phyloP scores from a whole-genome alignment of 2,329 filamentous ascomycete genomes.

The Ilyonectria destructans region DNA sequence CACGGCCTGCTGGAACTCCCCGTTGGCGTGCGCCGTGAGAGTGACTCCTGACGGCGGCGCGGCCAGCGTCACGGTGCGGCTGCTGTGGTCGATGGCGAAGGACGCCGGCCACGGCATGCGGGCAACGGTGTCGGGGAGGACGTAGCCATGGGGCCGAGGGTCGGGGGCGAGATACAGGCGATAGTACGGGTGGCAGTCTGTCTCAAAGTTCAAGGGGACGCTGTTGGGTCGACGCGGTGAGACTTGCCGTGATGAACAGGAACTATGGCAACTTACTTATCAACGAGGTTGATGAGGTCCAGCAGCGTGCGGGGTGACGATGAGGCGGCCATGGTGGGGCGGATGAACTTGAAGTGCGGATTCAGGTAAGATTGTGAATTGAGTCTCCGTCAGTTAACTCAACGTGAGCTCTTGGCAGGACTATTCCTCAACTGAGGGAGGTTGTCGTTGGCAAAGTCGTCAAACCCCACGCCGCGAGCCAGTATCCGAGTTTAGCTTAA shows the following conservation, averaged over 20 bases:
- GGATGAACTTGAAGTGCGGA: background rate
- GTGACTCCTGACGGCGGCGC: slow-evolving; percentile 43
- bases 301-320: slow-evolving; percentile 49
- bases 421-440: background rate
- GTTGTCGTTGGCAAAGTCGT: background rate
- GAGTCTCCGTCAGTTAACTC: background rate
- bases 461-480: background rate
- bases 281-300: slow-evolving; percentile 59
- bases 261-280: slow-evolving; percentile 56
- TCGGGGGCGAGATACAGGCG: slow-evolving; percentile 63
- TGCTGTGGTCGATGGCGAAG: slow-evolving; percentile 56
- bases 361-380: slow-evolving; percentile 4
- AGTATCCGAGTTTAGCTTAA: background rate
- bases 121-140: slow-evolving; percentile 63
- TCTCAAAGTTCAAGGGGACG: slow-evolving; percentile 63
- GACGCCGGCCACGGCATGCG: slow-evolving; percentile 64
- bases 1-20: slow-evolving; percentile 59
- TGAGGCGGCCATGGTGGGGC: slow-evolving; percentile 31
- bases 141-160: slow-evolving; percentile 65
- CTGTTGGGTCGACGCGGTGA: slow-evolving; percentile 48
- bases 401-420: background rate
- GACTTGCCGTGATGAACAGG: slow-evolving; percentile 1
- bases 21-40: slow-evolving; percentile 53
- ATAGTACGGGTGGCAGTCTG: slow-evolving; percentile 59
- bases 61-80: slow-evolving; percentile 53